phyloP scores from a whole-genome alignment of 1,284 basidiomycete species.

The Cryptococcus sp. region DNA sequence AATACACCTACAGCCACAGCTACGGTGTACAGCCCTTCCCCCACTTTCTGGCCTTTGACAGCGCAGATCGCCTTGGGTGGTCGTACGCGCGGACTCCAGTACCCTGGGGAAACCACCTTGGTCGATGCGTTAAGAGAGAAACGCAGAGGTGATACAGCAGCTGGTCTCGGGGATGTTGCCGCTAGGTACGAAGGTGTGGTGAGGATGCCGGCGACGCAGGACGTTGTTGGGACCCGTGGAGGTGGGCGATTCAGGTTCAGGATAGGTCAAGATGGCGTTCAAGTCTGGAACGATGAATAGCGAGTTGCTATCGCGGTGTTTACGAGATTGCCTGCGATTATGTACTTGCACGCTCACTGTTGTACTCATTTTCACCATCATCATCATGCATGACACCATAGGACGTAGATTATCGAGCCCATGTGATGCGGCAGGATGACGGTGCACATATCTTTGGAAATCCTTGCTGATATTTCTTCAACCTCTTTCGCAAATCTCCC shows the following conservation, averaged over 20 bases:
- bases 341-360: not conserved
- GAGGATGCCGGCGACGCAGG: constrained; percentile 25
- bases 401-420: not conserved
- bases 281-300: constrained; percentile 18
- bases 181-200: constrained; percentile 31
- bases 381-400: not conserved
- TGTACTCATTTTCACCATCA: not conserved
- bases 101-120: constrained; percentile 40
- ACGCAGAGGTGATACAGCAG: constrained; percentile 1
- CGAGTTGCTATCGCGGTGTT: not conserved
- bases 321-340: too few species aligned
- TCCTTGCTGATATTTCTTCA: too few species aligned
- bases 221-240: constrained; percentile 15
- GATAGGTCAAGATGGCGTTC: constrained; percentile 35
- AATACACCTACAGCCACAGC: not conserved
- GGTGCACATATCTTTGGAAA: too few species aligned
- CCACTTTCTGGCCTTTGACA: constrained; percentile 34
- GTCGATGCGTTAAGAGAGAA: constrained; percentile 35
- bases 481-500: too few species aligned
- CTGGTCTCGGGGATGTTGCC: constrained; percentile 1
- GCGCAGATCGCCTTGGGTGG: constrained; percentile 42
- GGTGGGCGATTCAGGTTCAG: constrained; percentile 35
- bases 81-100: constrained; percentile 28
- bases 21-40: not conserved
- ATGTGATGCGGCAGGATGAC: too few species aligned